Evolutionary conservation across 23 red algal species (phyloP).

Genomic region (Gracilaria vermiculophylla): DNA sequence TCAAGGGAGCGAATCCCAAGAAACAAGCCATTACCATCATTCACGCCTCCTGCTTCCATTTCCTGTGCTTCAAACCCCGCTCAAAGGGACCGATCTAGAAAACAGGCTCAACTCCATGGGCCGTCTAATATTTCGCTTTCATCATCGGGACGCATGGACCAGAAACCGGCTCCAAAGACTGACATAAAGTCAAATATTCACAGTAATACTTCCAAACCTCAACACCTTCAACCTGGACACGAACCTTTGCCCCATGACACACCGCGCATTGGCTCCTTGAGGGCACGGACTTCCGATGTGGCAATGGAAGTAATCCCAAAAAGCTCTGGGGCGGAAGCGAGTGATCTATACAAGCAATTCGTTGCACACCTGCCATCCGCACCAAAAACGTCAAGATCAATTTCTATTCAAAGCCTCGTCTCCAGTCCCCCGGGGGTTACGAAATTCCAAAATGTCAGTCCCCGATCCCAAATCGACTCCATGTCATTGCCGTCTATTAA

Average conservation of each 20-base stretch:
- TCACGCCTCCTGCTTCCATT: too few species aligned
- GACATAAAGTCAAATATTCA: not conserved
- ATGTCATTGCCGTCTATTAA: not conserved
- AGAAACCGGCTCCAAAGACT: not conserved
- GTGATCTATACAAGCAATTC: not conserved
- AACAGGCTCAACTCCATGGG: not conserved
- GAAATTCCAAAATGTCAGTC: not conserved
- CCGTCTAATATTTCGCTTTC: not conserved
- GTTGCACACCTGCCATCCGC: not conserved
- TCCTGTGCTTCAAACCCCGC: not conserved
- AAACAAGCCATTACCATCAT: not conserved
- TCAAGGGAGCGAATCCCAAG: constrained; percentile 7
- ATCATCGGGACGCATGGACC: not conserved
- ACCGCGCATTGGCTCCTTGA: not conserved
- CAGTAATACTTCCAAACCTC: not conserved
- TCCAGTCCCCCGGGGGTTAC: not conserved
- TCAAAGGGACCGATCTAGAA: not conserved
- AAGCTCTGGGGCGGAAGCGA: not conserved
- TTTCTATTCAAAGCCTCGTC: not conserved
- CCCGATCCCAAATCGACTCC: not conserved
- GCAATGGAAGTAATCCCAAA: not conserved
- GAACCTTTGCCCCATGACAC: not conserved
- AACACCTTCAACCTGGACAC: too few species aligned
- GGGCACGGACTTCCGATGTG: not conserved
- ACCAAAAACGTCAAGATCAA: not conserved